Base-by-base conservation (phyloP, 2,329 filamentous ascomycete species). In the Aureobasidium musti region DNA sequence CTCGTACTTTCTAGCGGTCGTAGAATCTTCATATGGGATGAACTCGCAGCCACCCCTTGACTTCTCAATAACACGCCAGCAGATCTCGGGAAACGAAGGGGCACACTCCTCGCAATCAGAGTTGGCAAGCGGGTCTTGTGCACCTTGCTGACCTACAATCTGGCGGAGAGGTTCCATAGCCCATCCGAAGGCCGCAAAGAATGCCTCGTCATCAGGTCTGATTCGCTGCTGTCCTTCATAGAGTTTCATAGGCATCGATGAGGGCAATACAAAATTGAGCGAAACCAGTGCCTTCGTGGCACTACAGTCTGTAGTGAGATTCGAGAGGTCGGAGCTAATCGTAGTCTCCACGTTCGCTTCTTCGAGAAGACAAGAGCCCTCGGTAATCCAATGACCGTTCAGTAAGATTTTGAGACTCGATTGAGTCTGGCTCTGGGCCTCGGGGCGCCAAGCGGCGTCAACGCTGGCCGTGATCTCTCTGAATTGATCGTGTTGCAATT, bases 1-100 rank as follows among this genome's bases (percentile, higher is more conserved):
- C 71, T 87, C 86, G 68, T 82, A 87, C 0, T 72, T 68, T 0
- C 79, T 80, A 54, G 85, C 84, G 65, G 80, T 77, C 60, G 76
- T 69, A 0, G 82, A 77, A 69, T 87, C 79, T 71, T 87, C 86
- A 57, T 81, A 82, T 0, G 82, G 78, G 17, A 75, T 75, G 23
- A 82, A 21, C 21, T 63, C 41, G 1, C n/a, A n/a, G n/a, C 7
- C 17, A 41, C 3, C 4, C 3, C 14, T 41, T 37, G 43, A n/a
- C 60, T 53, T 39, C 17, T 21, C n/a, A 10, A 67, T 70, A 3
- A 77, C 54, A 23, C 70, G 73, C 80, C 80, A 83, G 30, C 75
- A 70, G 17, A 80, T 66, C 3, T 64, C 61, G 1, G 81, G 80
- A 11, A 71, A 71, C 2, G 63, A 53, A 11, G 81, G 81, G 3